phyloP scores from a whole-genome alignment of 1,284 basidiomycete genomes.

The Sphagnurus paluster region DNA sequence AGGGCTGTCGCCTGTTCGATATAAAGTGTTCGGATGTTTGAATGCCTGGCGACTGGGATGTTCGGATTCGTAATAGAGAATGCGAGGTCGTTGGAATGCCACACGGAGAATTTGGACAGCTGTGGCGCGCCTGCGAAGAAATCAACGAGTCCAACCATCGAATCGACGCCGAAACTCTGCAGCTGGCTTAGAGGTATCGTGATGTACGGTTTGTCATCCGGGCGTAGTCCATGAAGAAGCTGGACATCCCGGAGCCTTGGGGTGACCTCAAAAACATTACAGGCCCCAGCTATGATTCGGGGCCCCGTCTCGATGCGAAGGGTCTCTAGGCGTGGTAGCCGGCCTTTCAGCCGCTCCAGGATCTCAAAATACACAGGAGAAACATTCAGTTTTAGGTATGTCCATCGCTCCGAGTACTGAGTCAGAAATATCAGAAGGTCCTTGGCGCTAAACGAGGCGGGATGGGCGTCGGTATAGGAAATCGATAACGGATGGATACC shows the following conservation, averaged over 20 bases:
- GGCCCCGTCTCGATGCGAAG: conserved; percentile 6
- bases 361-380: conserved; percentile 3
- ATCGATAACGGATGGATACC: conserved; percentile 1
- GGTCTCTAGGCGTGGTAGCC: conserved; percentile 1
- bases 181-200: conserved; percentile 3
- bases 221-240: too few species aligned
- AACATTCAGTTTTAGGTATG: not conserved
- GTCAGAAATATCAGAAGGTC: not conserved
- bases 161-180: not conserved
- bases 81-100: too few species aligned
- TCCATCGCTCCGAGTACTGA: conserved; percentile 8
- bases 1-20: not conserved
- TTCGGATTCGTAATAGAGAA: too few species aligned
- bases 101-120: too few species aligned
- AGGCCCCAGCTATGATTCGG: not conserved
- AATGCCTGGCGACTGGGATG: too few species aligned
- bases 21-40: not conserved
- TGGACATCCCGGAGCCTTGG: not conserved
- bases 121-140: too few species aligned
- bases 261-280: conserved; percentile 2
- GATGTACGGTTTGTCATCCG: not conserved
- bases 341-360: not conserved
- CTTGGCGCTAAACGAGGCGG: not conserved
- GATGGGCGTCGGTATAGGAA: conserved; percentile 1
- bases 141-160: too few species aligned